A percentile compares a stretch with the other conserved stretches of the same genome.
Evolutionary conservation across 2,329 filamentous ascomycete species (phyloP).

Genomic region (Neophaeococcomyces mojaviensis): DNA sequence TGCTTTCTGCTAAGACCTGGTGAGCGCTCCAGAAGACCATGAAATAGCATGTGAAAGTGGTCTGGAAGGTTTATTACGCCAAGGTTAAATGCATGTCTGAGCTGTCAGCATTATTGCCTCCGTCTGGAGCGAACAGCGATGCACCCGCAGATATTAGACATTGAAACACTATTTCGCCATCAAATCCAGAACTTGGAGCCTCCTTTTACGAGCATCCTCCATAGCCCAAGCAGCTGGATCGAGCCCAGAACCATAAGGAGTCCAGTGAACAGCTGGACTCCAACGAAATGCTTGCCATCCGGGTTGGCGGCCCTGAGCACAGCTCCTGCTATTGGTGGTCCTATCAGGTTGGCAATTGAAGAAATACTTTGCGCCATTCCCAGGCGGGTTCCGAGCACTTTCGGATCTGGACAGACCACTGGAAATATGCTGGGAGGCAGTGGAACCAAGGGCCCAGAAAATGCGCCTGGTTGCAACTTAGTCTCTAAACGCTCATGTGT

Average conservation of each 20-base stretch:
- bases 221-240: conserved; percentile 25
- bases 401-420: conserved; percentile 40
- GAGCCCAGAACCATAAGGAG: conserved; percentile 34
- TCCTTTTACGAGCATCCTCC: conserved; percentile 17
- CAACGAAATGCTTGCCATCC: conserved; percentile 29
- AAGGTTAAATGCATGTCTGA: no score
- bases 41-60: no score
- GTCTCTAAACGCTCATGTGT: not conserved
- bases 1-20: no score
- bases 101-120: no score
- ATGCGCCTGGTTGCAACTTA: conserved; percentile 34
- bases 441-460: conserved; percentile 53
- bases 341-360: conserved; percentile 40
- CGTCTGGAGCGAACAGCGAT: no score
- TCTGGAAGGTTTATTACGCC: no score
- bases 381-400: conserved; percentile 40
- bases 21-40: no score
- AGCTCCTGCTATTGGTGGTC: conserved; percentile 43
- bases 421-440: conserved; percentile 54
- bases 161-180: not conserved
- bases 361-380: conserved; percentile 45
- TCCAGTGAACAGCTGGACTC: conserved; percentile 41
- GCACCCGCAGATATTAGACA: no score
- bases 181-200: conserved; percentile 15
- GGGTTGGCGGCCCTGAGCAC: conserved; percentile 32